Conservation (phyloP, 768 basidiomycete species). For the Collybia mongolica region DNA sequence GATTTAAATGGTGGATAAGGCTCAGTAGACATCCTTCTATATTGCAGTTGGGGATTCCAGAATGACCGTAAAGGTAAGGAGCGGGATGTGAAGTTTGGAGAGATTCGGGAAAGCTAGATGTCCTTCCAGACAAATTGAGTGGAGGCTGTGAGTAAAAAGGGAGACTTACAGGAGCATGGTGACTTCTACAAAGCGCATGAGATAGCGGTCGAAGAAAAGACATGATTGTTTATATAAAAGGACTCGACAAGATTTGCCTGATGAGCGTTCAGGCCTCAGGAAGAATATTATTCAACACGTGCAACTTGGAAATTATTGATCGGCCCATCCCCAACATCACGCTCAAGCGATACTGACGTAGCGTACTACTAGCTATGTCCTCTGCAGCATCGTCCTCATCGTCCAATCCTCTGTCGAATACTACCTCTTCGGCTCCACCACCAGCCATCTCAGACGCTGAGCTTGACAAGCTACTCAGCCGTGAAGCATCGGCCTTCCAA, state of each 20-base stretch:
- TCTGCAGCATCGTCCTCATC: slow-evolving; percentile 14
- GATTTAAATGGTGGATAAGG: slow-evolving; percentile 2
- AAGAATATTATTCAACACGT: too few species aligned
- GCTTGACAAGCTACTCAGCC: slow-evolving; percentile 75
- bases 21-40: slow-evolving; percentile 15
- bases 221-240: neutral
- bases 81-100: neutral
- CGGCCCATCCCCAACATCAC: too few species aligned
- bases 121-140: slow-evolving; percentile 7
- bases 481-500: slow-evolving; percentile 84
- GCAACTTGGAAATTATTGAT: neutral
- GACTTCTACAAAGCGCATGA: neutral
- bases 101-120: slow-evolving; percentile 9
- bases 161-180: slow-evolving; percentile 4
- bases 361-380: slow-evolving; percentile 12
- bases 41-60: neutral
- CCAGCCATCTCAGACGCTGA: slow-evolving; percentile 44
- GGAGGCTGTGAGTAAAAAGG: neutral
- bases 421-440: neutral
- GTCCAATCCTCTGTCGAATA: slow-evolving; percentile 18
- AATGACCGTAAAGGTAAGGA: neutral
- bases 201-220: slow-evolving; percentile 10
- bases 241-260: neutral
- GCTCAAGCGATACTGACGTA: neutral
- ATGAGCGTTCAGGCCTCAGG: neutral